Conservation (phyloP, 495 filamentous ascomycete genomes). For the Elaphomyces granulatus region DNA sequence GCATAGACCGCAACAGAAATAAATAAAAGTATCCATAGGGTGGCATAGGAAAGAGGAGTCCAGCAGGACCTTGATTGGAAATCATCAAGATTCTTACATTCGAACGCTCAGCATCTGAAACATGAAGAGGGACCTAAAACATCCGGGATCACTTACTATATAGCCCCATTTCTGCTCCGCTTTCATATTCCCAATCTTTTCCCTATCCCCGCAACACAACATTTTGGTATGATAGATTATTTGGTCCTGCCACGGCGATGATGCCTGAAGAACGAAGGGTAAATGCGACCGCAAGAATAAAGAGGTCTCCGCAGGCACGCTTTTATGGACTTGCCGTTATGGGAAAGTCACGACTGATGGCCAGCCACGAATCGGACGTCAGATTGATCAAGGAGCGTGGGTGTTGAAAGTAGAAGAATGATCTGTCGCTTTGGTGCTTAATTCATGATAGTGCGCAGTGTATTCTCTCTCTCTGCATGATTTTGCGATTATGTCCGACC, state of each 20-base stretch:
- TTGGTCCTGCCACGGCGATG: slow-evolving; percentile 31
- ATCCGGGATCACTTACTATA: slow-evolving; percentile 46
- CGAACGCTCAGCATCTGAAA: slow-evolving; percentile 5
- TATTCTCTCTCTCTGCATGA: too few relatives aligned
- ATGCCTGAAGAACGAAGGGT: too few relatives aligned
- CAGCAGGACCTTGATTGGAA: slow-evolving; percentile 72
- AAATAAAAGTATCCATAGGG: slow-evolving; percentile 63
- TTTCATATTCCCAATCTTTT: slow-evolving; percentile 47
- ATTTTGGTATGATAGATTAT: slow-evolving; percentile 38
- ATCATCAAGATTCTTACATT: slow-evolving; percentile 65
- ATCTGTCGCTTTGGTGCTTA: too few relatives aligned
- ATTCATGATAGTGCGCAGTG: too few relatives aligned
- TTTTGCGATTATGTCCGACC: too few relatives aligned
- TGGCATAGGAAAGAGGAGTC: slow-evolving; percentile 65
- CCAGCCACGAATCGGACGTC: too few relatives aligned
- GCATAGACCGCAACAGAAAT: slow-evolving; percentile 74
- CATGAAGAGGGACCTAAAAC: slow-evolving; percentile 2
- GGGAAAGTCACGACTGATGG: too few relatives aligned
- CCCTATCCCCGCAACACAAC: slow-evolving; percentile 58
- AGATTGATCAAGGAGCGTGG: too few relatives aligned
- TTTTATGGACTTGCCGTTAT: too few relatives aligned
- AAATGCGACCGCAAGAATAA: too few relatives aligned
- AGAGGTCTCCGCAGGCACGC: too few relatives aligned
- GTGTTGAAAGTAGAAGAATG: too few relatives aligned
- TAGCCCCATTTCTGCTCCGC: slow-evolving; percentile 91